Percentiles rank a stretch among this genome's conserved stretches.
Evolutionary conservation across 352 stramenopile species (phyloP).

Genomic region (Globisporangium splendens): DNA sequence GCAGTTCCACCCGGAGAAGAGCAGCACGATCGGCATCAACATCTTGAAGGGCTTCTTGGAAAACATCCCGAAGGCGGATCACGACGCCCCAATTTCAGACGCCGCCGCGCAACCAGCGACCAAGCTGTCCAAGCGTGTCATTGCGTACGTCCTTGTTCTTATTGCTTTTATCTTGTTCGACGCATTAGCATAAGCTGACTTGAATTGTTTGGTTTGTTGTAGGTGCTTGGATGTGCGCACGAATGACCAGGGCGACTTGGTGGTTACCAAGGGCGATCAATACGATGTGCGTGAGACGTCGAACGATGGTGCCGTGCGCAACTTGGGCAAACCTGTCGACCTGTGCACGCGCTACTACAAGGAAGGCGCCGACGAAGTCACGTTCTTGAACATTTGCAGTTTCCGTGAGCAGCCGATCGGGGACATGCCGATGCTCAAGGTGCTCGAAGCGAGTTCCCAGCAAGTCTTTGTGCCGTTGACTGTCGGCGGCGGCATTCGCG

Average conservation of each 20-base stretch:
- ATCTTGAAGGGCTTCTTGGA: conserved; percentile 94
- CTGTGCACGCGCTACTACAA: conserved; percentile 95
- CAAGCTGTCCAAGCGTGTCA: conserved; percentile 92
- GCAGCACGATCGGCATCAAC: conserved; percentile 87
- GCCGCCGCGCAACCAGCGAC: conserved; percentile 41
- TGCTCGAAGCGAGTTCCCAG: conserved; percentile 94
- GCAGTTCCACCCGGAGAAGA: conserved; percentile 99
- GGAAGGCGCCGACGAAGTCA: conserved; percentile 95
- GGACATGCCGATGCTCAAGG: conserved; percentile 95
- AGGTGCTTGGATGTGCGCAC: conserved; percentile 95
- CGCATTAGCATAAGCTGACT: not conserved
- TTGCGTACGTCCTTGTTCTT: conserved; percentile 68
- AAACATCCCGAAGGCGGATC: conserved; percentile 39
- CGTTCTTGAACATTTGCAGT: conserved; percentile 99
- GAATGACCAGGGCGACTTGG: conserved; percentile 95
- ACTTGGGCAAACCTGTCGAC: conserved; percentile 97
- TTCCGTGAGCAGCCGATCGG: conserved; percentile 96
- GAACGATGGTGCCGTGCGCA: conserved; percentile 89
- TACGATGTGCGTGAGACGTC: conserved; percentile 96
- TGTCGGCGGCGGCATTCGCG: conserved; percentile 96
- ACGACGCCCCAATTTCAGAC: conserved; percentile 40
- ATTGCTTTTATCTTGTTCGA: too few species aligned
- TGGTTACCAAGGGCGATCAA: conserved; percentile 99
- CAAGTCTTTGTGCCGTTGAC: conserved; percentile 97
- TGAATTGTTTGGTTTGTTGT: conserved; percentile 1